Evolutionary conservation across 2,329 filamentous ascomycete genomes (phyloP), one percentile per base, ranked within the genome.

Genomic region (Coniochaeta prunicola): DNA sequence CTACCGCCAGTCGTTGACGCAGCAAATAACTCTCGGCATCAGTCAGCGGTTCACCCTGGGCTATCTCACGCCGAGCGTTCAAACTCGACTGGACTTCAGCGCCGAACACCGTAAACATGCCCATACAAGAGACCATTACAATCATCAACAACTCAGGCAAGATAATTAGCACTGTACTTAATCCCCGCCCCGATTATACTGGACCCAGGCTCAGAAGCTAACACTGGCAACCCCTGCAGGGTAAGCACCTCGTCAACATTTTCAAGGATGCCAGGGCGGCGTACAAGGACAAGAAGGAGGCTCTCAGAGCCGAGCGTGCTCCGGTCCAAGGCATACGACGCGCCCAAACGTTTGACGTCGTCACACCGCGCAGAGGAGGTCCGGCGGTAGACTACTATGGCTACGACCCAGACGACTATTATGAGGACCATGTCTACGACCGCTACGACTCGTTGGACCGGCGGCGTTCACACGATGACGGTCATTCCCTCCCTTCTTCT

Each of bases 101-200:
- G 19, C 10, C 13, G 10, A 28, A 6, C 7, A 28, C 19, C 4
- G 45, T 31, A 68, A 72, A 59, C 30, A 77, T 79, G 75, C 69
- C 75, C 53, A 72, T 79, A 62, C 74, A 78, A 58, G 88, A 96
- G 74, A 93, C 90, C 56, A 86, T 96, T 65, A 92, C 91, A 64
- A 90, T 96, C 68, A 88, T 96, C 74, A 94, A 96, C 77, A 92
- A 82, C 68, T 94, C 91, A 59, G 91, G 91, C 68, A 96, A 96
- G 76, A 87, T 96, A 56, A 90, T 96, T 66, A 92, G 87, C 80
- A 94, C 88, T 60, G 91, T 92, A 80, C 72, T 88, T 79, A n/a
- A 24, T 50, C 34, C 54, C 54, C 24, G 9, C 53, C 42, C 40
- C 57, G 33, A 24, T 31, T 12, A 42, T 13, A 9, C 12, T 57